Evolutionary conservation across 345 rosid species (phyloP).

Genomic region (Geranium rotundifolium): DNA sequence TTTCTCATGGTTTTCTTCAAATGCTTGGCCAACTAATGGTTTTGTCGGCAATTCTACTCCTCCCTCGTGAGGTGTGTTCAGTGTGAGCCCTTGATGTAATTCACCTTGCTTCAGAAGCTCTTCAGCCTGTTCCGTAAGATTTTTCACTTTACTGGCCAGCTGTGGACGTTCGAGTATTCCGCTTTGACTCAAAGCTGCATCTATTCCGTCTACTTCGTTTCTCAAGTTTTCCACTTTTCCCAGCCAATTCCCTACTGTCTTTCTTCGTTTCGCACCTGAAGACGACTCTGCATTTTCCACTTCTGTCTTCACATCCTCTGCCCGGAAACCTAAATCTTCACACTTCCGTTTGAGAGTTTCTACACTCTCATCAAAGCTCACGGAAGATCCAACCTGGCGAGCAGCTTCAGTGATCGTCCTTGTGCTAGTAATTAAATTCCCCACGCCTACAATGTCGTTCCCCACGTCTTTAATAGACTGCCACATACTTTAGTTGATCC

Average conservation of each 20-base stretch:
- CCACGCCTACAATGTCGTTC: too few species aligned
- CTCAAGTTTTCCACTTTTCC: not conserved
- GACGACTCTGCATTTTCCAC: not conserved
- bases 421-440: too few species aligned
- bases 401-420: too few species aligned
- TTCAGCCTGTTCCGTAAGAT: not conserved
- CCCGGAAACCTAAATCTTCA: not conserved
- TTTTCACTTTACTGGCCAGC: not conserved
- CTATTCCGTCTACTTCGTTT: slow-evolving; percentile 1
- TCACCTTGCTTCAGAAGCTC: slow-evolving; percentile 1
- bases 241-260: slow-evolving; percentile 8
- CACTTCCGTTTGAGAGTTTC: not conserved
- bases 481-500: too few species aligned
- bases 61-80: not conserved
- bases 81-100: not conserved
- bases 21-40: slow-evolving; percentile 1
- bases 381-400: not conserved
- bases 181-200: not conserved
- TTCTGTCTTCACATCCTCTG: slow-evolving; percentile 1
- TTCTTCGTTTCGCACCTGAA: slow-evolving; percentile 2
- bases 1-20: not conserved
- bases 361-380: not conserved
- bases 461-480: too few species aligned
- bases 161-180: not conserved
- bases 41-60: not conserved